These are phyloP conservation scores for Aciculosporium take DNA, from an alignment of 2,329 filamentous ascomycete species.

Conservation along the genomic window DNA sequence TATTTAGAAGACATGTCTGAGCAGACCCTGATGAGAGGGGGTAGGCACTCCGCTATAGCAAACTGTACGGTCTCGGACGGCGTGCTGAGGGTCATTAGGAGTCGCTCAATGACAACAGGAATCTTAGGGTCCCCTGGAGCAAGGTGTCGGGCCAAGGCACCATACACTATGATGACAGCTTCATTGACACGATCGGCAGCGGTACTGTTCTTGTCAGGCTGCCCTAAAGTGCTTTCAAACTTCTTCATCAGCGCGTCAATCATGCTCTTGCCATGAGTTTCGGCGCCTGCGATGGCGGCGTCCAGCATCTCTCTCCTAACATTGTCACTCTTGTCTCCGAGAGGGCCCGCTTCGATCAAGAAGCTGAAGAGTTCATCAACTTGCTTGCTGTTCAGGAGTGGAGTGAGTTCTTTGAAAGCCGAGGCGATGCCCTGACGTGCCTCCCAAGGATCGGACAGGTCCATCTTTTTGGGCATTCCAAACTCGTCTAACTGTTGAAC, in stretches of 20 bases:
- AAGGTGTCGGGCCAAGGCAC: conserved; percentile 79
- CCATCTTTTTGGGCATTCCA: conserved; percentile 84
- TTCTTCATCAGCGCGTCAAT: conserved; percentile 85
- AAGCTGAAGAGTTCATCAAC: conserved; percentile 72
- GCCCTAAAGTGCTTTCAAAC: conserved; percentile 78
- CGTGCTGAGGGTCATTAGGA: conserved; percentile 78
- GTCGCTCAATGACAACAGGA: conserved; percentile 71
- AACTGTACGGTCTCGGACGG: conserved; percentile 96
- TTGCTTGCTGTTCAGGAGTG: conserved; percentile 50
- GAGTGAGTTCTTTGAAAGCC: conserved; percentile 69
- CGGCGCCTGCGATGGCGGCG: conserved; percentile 68
- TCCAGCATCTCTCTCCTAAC: conserved; percentile 89
- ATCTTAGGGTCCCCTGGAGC: conserved; percentile 74
- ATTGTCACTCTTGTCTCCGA: conserved; percentile 65
- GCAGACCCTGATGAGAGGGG: conserved; percentile 74
- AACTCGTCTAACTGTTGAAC: conserved; percentile 79
- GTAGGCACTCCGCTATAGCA: conserved; percentile 85
- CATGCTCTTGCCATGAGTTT: conserved; percentile 63
- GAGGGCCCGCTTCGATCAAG: conserved; percentile 68
- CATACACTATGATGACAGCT: conserved; percentile 94
- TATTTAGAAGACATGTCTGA: conserved; percentile 66
- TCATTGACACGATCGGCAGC: conserved; percentile 85
- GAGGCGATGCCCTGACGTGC: conserved; percentile 76
- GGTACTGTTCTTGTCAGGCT: conserved; percentile 66
- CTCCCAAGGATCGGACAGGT: conserved; percentile 83